A percentile compares a stretch with the other conserved stretches of the same genome.
Conservation (phyloP, 805 yeast species). For the Isabelozyma heimii region DNA sequence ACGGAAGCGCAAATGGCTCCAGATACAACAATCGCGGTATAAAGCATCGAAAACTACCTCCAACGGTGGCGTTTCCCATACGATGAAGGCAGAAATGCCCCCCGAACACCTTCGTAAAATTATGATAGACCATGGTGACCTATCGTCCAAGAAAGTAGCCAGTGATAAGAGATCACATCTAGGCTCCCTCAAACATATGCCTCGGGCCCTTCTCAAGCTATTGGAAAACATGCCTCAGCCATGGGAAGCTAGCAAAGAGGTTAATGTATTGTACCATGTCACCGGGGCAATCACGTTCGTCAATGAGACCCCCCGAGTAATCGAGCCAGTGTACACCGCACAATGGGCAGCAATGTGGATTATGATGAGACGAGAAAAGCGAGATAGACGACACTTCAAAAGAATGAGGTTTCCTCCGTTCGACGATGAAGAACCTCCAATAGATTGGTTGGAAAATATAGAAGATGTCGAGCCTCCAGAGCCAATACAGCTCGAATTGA, state of each 20-base stretch:
- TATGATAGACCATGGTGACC: slow-evolving; percentile 78
- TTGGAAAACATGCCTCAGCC: slow-evolving; percentile 98
- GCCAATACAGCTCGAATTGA: slow-evolving; percentile 66
- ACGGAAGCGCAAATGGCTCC: slow-evolving; percentile 59
- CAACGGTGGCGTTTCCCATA: slow-evolving; percentile 49
- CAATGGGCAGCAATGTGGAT: slow-evolving; percentile 96
- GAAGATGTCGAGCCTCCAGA: slow-evolving; percentile 71
- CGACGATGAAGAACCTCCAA: slow-evolving; percentile 96
- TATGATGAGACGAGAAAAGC: slow-evolving; percentile 90
- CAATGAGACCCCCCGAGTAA: slow-evolving; percentile 86
- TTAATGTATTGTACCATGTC: slow-evolving; percentile 81
- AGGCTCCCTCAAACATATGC: slow-evolving; percentile 92
- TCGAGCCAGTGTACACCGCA: slow-evolving; percentile 86
- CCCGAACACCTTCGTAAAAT: slow-evolving; percentile 90
- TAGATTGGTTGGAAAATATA: slow-evolving; percentile 77
- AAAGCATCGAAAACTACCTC: slow-evolving; percentile 22
- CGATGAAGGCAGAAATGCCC: slow-evolving; percentile 79
- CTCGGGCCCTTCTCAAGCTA: slow-evolving; percentile 87
- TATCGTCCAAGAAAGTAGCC: slow-evolving; percentile 74
- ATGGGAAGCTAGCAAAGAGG: slow-evolving; percentile 88
- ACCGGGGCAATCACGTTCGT: slow-evolving; percentile 96
- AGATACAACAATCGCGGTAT: slow-evolving; percentile 58
- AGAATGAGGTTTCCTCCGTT: slow-evolving; percentile 94
- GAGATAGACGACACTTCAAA: slow-evolving; percentile 85
- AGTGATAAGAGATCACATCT: slow-evolving; percentile 83